Evolutionary conservation across 208 protist genomes (phyloP), one percentile per base, ranked within the genome.

Genomic region (Leishmania tarentolae): DNA sequence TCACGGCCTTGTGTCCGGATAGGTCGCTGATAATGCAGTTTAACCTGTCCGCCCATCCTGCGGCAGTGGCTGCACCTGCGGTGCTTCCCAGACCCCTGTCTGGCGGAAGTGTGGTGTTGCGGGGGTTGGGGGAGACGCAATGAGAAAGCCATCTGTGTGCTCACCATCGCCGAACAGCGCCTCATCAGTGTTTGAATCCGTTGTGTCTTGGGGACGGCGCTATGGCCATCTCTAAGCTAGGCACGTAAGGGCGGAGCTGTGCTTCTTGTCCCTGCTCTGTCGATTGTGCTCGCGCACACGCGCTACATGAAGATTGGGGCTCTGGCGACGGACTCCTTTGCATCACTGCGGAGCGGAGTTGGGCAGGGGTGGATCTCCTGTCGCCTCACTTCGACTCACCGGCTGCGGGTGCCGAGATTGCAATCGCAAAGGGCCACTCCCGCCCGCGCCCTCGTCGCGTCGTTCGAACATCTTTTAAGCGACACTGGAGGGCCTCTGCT

Each of bases 211-310:
- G n/a, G n/a, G n/a, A n/a, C n/a, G n/a, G n/a, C n/a, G n/a, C n/a
- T n/a, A n/a, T n/a, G n/a, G n/a, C n/a, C n/a, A n/a, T n/a, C n/a
- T 15, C 75, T 88, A 24, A 70, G 73, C n/a, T 93, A 83, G 87
- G 90, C 87, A 3, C 87, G 74, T 31, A 87, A 93, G 70, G 84
- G 84, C n/a, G 78, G 78, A 84, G 74, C 82, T 93, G 73, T 85
- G 78, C 53, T 72, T 87, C 13, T 35, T 93, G 68, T 79, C 24
- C 47, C 59, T 15, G 57, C 86, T 3, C 66, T 80, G 47, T 85
- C 83, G 42, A 73, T 88, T 0, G 75, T 90, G 8, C 90, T 90
- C 56, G 75, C 84, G 4, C 73, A 76, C 68, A 75, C 56, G 79
- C 68, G 76, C 15, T 71, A 73, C 21, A 63, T 80, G 11, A 72